phyloP scores from a whole-genome alignment of 2,329 filamentous ascomycete species.

The Fusarium burgessii region DNA sequence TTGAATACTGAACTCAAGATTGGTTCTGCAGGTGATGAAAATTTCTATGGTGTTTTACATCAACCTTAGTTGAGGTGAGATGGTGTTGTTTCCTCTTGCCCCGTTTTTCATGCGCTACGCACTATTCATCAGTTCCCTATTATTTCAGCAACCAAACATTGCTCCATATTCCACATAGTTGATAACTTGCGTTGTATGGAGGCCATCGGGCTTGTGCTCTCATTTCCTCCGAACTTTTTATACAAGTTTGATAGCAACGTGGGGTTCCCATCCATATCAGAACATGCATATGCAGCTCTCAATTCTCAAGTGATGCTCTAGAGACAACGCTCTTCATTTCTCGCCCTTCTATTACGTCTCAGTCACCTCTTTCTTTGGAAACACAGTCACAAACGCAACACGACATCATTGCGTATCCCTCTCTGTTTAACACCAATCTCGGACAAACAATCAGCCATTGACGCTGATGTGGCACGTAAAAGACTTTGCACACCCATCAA shows the following conservation, averaged over 20 bases:
- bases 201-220: constrained; percentile 15
- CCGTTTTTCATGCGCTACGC: background rate
- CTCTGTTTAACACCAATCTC: constrained; percentile 10
- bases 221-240: constrained; percentile 10
- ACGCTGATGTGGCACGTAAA: background rate
- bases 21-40: background rate
- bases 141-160: background rate
- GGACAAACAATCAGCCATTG: constrained; percentile 5
- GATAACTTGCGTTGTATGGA: background rate
- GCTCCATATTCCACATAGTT: background rate
- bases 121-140: background rate
- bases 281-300: constrained; percentile 27
- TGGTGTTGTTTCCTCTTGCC: constrained; percentile 35
- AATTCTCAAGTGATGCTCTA: constrained; percentile 8
- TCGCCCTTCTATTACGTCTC: constrained; percentile 26
- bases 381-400: constrained; percentile 1
- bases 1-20: background rate
- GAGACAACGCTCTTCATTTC: constrained; percentile 16
- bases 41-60: constrained; percentile 23
- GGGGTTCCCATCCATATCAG: constrained; percentile 28
- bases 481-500: background rate
- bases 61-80: background rate
- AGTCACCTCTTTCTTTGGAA: constrained; percentile 7
- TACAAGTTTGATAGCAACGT: constrained; percentile 22
- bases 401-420: constrained; percentile 15